These are phyloP conservation scores for Nematocida parisii DNA, from an alignment of 371 early-diverging fungal genomes.

Conservation along the genomic window DNA sequence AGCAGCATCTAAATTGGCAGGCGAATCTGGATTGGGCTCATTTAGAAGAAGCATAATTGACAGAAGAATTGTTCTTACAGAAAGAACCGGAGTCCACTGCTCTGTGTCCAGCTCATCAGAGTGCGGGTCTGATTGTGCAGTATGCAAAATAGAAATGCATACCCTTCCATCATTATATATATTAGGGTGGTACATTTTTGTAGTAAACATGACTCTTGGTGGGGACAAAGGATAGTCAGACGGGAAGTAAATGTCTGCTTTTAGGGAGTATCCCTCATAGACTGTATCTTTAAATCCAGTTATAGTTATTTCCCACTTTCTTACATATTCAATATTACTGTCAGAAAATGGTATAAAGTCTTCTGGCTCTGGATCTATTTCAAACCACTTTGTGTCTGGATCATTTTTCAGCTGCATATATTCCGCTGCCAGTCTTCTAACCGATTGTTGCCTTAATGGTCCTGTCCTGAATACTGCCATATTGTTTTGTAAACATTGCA, in stretches of 20 bases:
- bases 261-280: conserved; percentile 72
- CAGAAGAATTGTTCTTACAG: conserved; percentile 88
- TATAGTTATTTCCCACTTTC: conserved; percentile 66
- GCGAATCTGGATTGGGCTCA: conserved; percentile 95
- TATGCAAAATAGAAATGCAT: conserved; percentile 95
- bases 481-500: conserved; percentile 19
- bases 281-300: conserved; percentile 71
- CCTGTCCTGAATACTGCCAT: conserved; percentile 27
- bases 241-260: conserved; percentile 71
- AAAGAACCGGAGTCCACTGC: conserved; percentile 81
- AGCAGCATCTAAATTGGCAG: conserved; percentile 93
- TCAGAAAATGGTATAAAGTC: not conserved
- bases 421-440: conserved; percentile 39
- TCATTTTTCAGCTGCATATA: conserved; percentile 50
- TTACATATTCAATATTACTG: conserved; percentile 16
- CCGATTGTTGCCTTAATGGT: conserved; percentile 15
- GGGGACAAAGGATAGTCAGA: conserved; percentile 77
- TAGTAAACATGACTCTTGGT: conserved; percentile 77
- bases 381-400: conserved; percentile 53
- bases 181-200: conserved; percentile 78
- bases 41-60: conserved; percentile 83
- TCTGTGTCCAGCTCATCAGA: conserved; percentile 73
- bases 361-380: conserved; percentile 21
- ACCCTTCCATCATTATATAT: conserved; percentile 87
- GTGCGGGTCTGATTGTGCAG: conserved; percentile 76